Base-by-base conservation (phyloP, 192 early-diverging fungal genomes). In the Coemansia sp. region DNA sequence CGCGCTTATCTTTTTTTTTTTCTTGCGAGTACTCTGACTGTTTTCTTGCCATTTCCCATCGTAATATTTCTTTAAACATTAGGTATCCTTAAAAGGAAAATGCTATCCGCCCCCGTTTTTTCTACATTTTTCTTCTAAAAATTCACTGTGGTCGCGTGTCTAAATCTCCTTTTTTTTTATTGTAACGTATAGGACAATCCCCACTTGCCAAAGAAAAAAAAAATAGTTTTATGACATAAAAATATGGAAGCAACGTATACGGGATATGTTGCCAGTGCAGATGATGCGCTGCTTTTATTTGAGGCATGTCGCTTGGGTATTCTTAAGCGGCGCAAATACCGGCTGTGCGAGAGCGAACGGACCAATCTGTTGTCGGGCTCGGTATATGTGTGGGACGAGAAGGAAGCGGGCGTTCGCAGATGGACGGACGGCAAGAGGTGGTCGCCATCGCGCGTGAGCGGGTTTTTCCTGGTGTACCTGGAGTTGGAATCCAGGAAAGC, bases 391-490 rank as follows among this genome's bases (percentile, higher is more conserved):
- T 94, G 91, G 86, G 89, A 91, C 68, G 92, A 94, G 68, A 81
- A 83, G 30, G 92, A 94, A 59, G 85, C 88, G 11, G 91, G 90
- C n/a, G 93, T 94, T 80, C 71, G 85, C 50, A 76, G 92, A 11
- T 94, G 92, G 92, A 93, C 92, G 0, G 92, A 94, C 67, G 90
- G 91, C 42, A 83, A 81, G 67, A 82, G 80, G n/a, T 94, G 92
- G 92, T 89, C 87, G 16, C 87, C 92, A 1, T 87, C 85, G 23
- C 82, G 92, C 37, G 90, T 92, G 57, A 81, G 83, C 21, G 90
- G 92, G 31, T 85, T 81, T 39, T 93, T 93, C 71, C 66, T 94
- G 15, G 86, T 88, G 0, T 93, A 94, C 60, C 81, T 83, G 58
- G 90, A 93, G 71, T 69, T 91, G 18, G 84, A 93, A 56, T 60